A percentile compares a stretch with the other conserved stretches of the same genome.
These are phyloP conservation scores for Fraxinus americana DNA, from an alignment of 257 asterid genomes.

Conservation along the genomic window DNA sequence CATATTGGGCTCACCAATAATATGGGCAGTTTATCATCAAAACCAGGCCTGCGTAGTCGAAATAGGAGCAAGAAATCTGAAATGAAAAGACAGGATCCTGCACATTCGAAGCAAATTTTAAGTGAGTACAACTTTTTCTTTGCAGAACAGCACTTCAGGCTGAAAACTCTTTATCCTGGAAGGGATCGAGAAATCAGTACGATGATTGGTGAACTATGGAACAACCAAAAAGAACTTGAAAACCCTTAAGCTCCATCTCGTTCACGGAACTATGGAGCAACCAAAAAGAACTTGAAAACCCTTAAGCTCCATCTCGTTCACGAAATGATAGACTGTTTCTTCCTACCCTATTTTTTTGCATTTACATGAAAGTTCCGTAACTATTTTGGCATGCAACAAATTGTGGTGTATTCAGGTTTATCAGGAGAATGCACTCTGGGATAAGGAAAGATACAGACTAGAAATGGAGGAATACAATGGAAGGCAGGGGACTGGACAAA, in stretches of 20 bases:
- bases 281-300: conserved; percentile 55
- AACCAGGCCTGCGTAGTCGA: conserved; percentile 44
- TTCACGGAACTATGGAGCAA: conserved; percentile 67
- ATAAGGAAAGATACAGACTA: conserved; percentile 72
- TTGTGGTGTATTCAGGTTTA: conserved; percentile 47
- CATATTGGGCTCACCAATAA: conserved; percentile 10
- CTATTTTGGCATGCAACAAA: background rate
- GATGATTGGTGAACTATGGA: conserved; percentile 88
- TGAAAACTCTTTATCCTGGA: conserved; percentile 66
- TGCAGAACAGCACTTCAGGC: conserved; percentile 72
- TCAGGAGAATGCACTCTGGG: conserved; percentile 69
- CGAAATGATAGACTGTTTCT: background rate
- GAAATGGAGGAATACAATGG: conserved; percentile 73
- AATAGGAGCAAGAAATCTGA: conserved; percentile 76
- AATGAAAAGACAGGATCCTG: conserved; percentile 68
- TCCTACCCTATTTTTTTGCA: background rate
- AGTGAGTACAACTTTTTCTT: conserved; percentile 93
- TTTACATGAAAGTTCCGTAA: background rate
- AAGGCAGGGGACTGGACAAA: conserved; percentile 46
- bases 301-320: conserved; percentile 37
- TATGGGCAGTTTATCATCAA: conserved; percentile 26
- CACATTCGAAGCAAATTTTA: conserved; percentile 79
- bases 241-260: conserved; percentile 43
- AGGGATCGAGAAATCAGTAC: conserved; percentile 75
- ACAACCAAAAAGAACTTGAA: conserved; percentile 62